Evolutionary conservation across 176 grass and related monocot species (phyloP).

Genomic region (Carex littledalei): DNA sequence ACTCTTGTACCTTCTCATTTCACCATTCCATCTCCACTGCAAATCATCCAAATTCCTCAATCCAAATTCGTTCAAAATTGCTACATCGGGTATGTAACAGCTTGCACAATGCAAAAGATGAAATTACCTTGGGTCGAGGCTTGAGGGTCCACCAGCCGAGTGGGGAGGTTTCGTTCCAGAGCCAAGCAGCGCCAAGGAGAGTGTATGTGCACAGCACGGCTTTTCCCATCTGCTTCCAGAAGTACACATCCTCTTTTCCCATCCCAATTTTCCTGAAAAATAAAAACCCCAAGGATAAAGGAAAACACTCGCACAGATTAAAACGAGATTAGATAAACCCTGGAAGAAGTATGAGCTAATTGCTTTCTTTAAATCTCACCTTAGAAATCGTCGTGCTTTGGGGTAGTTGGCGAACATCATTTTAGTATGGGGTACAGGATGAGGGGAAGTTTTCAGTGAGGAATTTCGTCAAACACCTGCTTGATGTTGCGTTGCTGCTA

Average conservation of each 20-base stretch:
- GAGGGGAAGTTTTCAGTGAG: not conserved
- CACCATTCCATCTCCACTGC: no score
- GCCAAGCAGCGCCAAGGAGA: conserved; percentile 46
- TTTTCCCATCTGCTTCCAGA: conserved; percentile 80
- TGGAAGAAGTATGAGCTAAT: not conserved
- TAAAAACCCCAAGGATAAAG: not conserved
- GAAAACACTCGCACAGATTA: not conserved
- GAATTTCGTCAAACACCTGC: conserved; percentile 29
- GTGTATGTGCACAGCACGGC: conserved; percentile 64
- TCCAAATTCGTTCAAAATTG: no score
- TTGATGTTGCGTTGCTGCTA: not conserved
- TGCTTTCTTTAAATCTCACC: conserved; percentile 20
- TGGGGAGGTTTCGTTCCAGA: conserved; percentile 75
- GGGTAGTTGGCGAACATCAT: conserved; percentile 44
- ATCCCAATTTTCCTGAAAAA: conserved; percentile 46
- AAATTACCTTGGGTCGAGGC: conserved; percentile 57
- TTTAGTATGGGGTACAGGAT: not conserved
- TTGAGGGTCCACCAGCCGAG: conserved; percentile 85
- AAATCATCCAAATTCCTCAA: no score
- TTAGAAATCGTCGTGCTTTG: conserved; percentile 44
- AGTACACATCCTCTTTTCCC: conserved; percentile 60
- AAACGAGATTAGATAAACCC: not conserved
- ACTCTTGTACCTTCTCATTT: no score
- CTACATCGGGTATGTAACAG: no score
- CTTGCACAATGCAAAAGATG: not conserved